These are phyloP conservation scores for Thielaviopsis populi DNA, from an alignment of 2,329 filamentous ascomycete genomes.

Conservation along the genomic window DNA sequence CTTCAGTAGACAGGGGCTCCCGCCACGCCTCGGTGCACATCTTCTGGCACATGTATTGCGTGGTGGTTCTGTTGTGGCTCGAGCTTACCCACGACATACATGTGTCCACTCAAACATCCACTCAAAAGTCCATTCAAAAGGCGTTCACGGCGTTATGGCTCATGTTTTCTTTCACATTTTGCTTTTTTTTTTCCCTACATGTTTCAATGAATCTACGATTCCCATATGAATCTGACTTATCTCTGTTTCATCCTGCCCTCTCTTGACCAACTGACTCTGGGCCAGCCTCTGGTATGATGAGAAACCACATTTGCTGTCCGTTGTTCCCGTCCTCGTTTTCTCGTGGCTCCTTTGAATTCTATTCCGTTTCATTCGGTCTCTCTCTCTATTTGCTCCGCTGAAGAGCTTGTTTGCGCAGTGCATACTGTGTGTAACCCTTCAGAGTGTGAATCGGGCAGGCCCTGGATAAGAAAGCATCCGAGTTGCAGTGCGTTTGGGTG, in stretches of 20 bases:
- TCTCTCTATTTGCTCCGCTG: not conserved
- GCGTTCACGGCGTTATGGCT: slow-evolving; percentile 2
- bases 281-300: slow-evolving; percentile 6
- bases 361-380: not conserved
- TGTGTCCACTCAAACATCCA: not conserved
- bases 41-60: not conserved
- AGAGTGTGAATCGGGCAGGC: not conserved
- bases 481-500: not conserved
- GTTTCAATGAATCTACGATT: slow-evolving; percentile 1
- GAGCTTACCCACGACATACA: not conserved
- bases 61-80: not conserved
- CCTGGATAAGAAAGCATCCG: not conserved
- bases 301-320: not conserved
- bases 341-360: not conserved
- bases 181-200: not conserved
- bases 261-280: not conserved
- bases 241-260: not conserved
- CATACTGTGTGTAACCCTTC: slow-evolving; percentile 3
- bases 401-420: slow-evolving; percentile 5
- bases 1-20: not conserved
- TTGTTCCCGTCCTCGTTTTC: not conserved
- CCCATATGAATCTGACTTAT: not conserved
- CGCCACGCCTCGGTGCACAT: not conserved
- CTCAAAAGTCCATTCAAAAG: slow-evolving; percentile 4
- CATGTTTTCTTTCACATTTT: not conserved